Conservation (phyloP, 225 moss, liverwort and hornwort species). For the Sphagnum contortum region DNA sequence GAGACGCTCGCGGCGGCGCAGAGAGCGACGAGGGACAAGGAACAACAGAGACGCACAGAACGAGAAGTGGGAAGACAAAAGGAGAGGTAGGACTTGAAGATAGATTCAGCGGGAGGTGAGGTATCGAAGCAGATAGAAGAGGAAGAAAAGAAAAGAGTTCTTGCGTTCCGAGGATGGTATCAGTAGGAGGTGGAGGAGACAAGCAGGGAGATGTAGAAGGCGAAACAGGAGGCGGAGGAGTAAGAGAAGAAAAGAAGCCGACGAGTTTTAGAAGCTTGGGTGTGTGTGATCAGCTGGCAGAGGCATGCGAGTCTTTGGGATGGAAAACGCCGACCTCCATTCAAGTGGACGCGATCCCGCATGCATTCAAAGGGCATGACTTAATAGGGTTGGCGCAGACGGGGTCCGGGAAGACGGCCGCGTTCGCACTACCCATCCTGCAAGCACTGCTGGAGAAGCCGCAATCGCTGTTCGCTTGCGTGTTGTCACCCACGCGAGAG, state of each 20-base stretch:
- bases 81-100: too few relatives aligned
- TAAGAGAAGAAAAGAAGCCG: neutral
- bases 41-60: too few relatives aligned
- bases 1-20: too few relatives aligned
- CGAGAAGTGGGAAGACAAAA: too few relatives aligned
- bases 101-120: too few relatives aligned
- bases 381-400: conserved; percentile 92
- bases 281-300: conserved; percentile 68
- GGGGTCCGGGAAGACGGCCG: conserved; percentile 88
- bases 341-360: conserved; percentile 81
- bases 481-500: conserved; percentile 88
- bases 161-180: too few relatives aligned
- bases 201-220: neutral
- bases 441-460: conserved; percentile 79
- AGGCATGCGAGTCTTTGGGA: conserved; percentile 68
- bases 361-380: conserved; percentile 68
- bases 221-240: neutral
- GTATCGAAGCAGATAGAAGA: too few relatives aligned
- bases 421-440: conserved; percentile 82
- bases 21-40: too few relatives aligned
- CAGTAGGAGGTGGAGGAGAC: too few relatives aligned
- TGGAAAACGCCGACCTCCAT: conserved; percentile 81
- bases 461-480: conserved; percentile 79
- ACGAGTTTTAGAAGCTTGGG: conserved; percentile 24
- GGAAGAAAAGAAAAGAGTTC: too few relatives aligned